Percentiles rank a stretch among this genome's conserved stretches.
phyloP scores from a whole-genome alignment of 192 early-diverging fungal species.

The Linnemannia zychae region DNA sequence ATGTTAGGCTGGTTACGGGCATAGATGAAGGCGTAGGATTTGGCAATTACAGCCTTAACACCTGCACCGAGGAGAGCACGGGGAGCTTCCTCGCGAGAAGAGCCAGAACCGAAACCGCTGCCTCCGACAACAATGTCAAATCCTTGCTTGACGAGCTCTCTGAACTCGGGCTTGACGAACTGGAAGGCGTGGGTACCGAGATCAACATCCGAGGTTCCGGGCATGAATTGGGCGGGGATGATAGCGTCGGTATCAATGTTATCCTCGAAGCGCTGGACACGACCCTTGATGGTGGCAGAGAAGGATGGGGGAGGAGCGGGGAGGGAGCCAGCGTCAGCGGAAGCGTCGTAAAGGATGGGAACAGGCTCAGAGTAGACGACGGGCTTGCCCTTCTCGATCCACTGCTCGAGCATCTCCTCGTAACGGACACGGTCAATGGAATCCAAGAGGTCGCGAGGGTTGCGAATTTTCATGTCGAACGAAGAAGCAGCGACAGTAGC shows the following conservation, averaged over 20 bases:
- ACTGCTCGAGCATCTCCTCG: slow-evolving; percentile 73
- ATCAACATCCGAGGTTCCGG: slow-evolving; percentile 75
- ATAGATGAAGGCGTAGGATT: slow-evolving; percentile 87
- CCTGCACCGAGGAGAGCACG: slow-evolving; percentile 77
- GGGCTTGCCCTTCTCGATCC: slow-evolving; percentile 73
- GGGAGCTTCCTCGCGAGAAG: slow-evolving; percentile 85
- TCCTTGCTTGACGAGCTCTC: slow-evolving; percentile 72
- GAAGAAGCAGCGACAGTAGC: slow-evolving; percentile 85
- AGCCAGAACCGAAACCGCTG: slow-evolving; percentile 81
- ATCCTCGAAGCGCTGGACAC: slow-evolving; percentile 81
- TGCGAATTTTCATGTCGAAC: slow-evolving; percentile 79
- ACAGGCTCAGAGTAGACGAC: slow-evolving; percentile 76
- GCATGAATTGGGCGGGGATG: slow-evolving; percentile 85
- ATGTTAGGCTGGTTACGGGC: slow-evolving; percentile 88
- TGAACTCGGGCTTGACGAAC: slow-evolving; percentile 83
- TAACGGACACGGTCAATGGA: slow-evolving; percentile 73
- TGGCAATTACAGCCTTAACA: slow-evolving; percentile 85
- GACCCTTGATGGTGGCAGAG: slow-evolving; percentile 68
- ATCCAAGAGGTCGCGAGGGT: slow-evolving; percentile 77
- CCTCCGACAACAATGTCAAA: slow-evolving; percentile 80
- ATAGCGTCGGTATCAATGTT: slow-evolving; percentile 87
- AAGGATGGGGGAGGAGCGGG: slow-evolving; percentile 50
- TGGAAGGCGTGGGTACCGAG: slow-evolving; percentile 80
- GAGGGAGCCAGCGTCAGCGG: slow-evolving; percentile 10
- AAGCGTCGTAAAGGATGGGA: slow-evolving; percentile 63